Conservation (phyloP, 306 rosid genomes). For the Geum urbanum region DNA sequence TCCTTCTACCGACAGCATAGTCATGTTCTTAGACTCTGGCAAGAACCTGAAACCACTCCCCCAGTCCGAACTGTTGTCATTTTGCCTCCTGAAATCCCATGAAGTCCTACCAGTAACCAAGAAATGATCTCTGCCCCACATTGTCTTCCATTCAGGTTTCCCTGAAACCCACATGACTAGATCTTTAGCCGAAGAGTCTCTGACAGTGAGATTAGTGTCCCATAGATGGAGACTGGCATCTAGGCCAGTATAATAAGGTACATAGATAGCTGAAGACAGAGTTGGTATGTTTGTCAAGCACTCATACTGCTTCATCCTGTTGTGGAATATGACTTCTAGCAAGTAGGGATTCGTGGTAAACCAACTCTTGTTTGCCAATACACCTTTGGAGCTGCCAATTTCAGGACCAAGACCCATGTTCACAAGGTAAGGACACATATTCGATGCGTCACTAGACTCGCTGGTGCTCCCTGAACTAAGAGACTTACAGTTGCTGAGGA, state of each 20-base stretch:
- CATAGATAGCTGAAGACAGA: constrained; percentile 65
- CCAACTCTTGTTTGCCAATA: constrained; percentile 49
- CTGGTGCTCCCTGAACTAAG: constrained; percentile 64
- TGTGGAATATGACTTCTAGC: constrained; percentile 75
- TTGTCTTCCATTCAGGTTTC: constrained; percentile 56
- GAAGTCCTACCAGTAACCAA: constrained; percentile 72
- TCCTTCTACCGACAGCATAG: constrained; percentile 73
- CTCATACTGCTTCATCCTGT: constrained; percentile 55
- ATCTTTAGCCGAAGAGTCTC: constrained; percentile 58
- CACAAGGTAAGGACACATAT: constrained; percentile 63
- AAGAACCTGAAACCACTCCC: constrained; percentile 75
- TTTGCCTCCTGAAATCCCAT: constrained; percentile 83
- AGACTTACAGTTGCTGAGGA: constrained; percentile 47
- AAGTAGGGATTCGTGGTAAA: constrained; percentile 64
- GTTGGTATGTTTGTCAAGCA: constrained; percentile 70
- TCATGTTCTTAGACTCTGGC: constrained; percentile 72
- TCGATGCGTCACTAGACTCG: constrained; percentile 29
- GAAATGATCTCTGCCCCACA: constrained; percentile 92
- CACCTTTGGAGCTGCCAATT: constrained; percentile 25
- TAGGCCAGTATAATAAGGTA: constrained; percentile 82
- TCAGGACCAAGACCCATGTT: constrained; percentile 71
- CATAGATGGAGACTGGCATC: constrained; percentile 67
- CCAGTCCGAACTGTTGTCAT: constrained; percentile 54
- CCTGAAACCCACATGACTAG: constrained; percentile 43
- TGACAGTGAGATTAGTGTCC: constrained; percentile 44